phyloP scores from a whole-genome alignment of 129 eudicot genomes.

The Helianthus annuus region HanXRQr2.0-SUNRISE NC_035436.2:942079-942578 shows the following conservation, averaged over 20 bases:
- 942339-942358: no score
- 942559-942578: no score
- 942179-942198: constrained; percentile 32
- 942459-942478: no score
- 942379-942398: no score
- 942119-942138: constrained; percentile 29
- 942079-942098: constrained; percentile 10
- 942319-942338: background rate
- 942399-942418: no score
- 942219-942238: constrained; percentile 14
- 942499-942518: no score
- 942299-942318: constrained; percentile 4
- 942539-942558: no score
- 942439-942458: no score
- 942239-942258: constrained; percentile 16
- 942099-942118: constrained; percentile 16
- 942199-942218: constrained; percentile 45
- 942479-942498: no score
- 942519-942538: no score
- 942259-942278: background rate
- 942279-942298: constrained; percentile 7
- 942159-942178: constrained; percentile 32
- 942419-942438: no score
- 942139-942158: constrained; percentile 41
- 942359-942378: no score